Evolutionary conservation across 768 basidiomycete species (phyloP).

Genomic region (Crucibulum laeve): DNA sequence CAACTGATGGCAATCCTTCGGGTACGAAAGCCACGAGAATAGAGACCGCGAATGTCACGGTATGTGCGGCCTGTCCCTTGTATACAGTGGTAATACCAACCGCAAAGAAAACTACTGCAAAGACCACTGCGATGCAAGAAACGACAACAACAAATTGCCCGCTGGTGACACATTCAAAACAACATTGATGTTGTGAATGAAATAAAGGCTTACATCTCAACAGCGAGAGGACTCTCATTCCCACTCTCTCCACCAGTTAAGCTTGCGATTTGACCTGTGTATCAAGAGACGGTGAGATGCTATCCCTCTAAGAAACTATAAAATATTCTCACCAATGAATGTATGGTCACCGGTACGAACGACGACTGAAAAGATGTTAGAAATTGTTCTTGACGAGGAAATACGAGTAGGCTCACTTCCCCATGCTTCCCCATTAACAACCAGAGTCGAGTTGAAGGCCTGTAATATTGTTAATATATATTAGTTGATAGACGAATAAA

Average conservation of each 20-base stretch:
- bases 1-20: constrained; percentile 63
- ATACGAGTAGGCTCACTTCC: constrained; percentile 37
- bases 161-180: no score
- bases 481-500: background rate
- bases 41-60: constrained; percentile 60
- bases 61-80: constrained; percentile 53
- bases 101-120: constrained; percentile 60
- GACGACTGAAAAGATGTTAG: constrained; percentile 36
- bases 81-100: constrained; percentile 66
- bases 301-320: background rate
- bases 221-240: constrained; percentile 60
- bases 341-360: constrained; percentile 66
- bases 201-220: constrained; percentile 49
- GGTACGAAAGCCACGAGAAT: constrained; percentile 59
- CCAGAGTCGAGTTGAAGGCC: constrained; percentile 68
- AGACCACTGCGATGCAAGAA: constrained; percentile 55
- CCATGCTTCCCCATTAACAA: constrained; percentile 72
- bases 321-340: constrained; percentile 43
- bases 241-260: constrained; percentile 62
- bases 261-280: constrained; percentile 59
- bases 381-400: background rate
- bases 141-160: constrained; percentile 59
- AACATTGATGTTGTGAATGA: no score
- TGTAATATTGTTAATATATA: constrained; percentile 15
- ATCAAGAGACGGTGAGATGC: background rate